Evolutionary conservation across 148 eudicot genomes (phyloP).

Genomic region (Nyssa sinensis): DNA sequence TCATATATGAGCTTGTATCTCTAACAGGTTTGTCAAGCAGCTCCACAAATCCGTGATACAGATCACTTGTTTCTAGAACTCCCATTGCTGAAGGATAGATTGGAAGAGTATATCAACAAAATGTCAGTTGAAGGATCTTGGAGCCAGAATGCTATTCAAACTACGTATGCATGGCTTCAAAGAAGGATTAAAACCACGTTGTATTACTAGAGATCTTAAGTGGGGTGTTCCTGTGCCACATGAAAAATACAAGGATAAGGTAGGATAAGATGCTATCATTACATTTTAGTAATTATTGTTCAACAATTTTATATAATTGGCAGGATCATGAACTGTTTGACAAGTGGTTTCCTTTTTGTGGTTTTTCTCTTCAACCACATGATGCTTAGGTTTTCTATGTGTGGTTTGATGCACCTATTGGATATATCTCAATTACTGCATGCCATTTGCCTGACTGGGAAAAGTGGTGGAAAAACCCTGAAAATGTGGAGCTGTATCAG

Average conservation of each 20-base stretch:
- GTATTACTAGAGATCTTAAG: constrained; percentile 86
- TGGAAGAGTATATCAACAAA: constrained; percentile 56
- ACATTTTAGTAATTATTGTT: background rate
- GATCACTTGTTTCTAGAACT: constrained; percentile 84
- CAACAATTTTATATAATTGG: background rate
- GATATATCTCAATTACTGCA: constrained; percentile 83
- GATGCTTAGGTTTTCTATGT: constrained; percentile 75
- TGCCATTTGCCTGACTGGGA: constrained; percentile 88
- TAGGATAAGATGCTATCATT: constrained; percentile 16
- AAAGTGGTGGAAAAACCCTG: constrained; percentile 95
- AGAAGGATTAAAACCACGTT: constrained; percentile 71
- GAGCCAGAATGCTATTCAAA: constrained; percentile 92
- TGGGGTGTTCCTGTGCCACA: constrained; percentile 96
- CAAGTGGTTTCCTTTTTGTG: background rate
- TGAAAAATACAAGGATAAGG: constrained; percentile 77
- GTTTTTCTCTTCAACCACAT: background rate
- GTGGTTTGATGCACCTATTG: constrained; percentile 95
- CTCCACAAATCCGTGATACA: constrained; percentile 77
- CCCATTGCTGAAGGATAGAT: constrained; percentile 55
- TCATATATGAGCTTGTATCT: background rate
- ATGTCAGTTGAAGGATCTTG: constrained; percentile 74
- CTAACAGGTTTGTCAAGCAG: constrained; percentile 54
- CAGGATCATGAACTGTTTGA: background rate
- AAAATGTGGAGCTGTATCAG: constrained; percentile 82
- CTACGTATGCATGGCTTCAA: constrained; percentile 80